Evolutionary conservation across 1,139 yeast genomes (phyloP).

Genomic region (Protomyces macrosporus): DNA sequence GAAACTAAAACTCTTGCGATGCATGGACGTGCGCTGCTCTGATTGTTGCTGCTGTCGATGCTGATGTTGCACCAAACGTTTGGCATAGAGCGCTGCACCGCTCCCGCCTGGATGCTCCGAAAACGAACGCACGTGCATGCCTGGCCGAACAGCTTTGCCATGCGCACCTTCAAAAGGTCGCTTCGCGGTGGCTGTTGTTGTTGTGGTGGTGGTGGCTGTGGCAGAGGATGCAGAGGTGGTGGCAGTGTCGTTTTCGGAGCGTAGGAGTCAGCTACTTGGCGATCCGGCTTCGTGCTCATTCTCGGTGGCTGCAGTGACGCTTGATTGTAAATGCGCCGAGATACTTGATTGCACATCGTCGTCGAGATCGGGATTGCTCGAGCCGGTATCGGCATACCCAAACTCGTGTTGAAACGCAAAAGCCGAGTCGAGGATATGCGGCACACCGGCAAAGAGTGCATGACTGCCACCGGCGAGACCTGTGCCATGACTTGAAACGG

Average conservation of each 20-base stretch:
- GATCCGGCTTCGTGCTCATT: background rate
- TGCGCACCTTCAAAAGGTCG: background rate
- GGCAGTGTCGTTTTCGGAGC: background rate
- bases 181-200: background rate
- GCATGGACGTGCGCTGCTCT: background rate
- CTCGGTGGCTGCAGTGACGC: too few relatives aligned
- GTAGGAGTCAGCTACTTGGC: background rate
- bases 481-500: background rate
- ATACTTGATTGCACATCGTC: background rate
- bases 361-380: background rate
- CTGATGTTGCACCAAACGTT: background rate
- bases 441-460: background rate
- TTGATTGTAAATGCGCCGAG: too few relatives aligned
- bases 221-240: background rate
- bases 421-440: background rate
- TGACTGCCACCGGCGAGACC: background rate
- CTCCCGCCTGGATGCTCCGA: background rate
- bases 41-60: background rate
- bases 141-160: background rate
- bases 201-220: background rate
- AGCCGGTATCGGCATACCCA: background rate
- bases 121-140: background rate
- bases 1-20: background rate
- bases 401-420: background rate
- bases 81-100: background rate